phyloP scores from a whole-genome alignment of 176 grass and related monocot genomes.

The Zea luxurians region DNA sequence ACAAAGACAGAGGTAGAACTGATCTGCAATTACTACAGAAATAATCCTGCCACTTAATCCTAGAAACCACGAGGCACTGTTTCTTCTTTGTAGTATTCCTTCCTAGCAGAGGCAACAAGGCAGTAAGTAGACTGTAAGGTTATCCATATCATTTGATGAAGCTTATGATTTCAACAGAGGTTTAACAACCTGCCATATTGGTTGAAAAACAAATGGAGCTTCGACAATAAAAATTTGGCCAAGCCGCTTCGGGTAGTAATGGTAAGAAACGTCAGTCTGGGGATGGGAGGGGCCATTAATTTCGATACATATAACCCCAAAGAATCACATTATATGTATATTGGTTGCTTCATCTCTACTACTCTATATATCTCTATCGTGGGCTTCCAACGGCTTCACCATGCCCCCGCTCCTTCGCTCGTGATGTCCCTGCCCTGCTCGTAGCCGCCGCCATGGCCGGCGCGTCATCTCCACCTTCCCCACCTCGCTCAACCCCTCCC shows the following conservation, averaged over 20 bases:
- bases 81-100: constrained; percentile 76
- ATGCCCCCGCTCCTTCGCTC: too few relatives aligned
- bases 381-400: too few relatives aligned
- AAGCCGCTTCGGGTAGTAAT: constrained; percentile 88
- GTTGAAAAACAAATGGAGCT: constrained; percentile 83
- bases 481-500: too few relatives aligned
- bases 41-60: constrained; percentile 14
- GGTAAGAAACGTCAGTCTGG: constrained; percentile 91
- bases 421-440: too few relatives aligned
- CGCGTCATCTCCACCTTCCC: too few relatives aligned
- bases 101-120: constrained; percentile 34
- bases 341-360: not conserved
- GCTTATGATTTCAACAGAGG: constrained; percentile 84
- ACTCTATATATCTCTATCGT: too few relatives aligned
- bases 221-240: constrained; percentile 83
- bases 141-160: not conserved
- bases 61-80: constrained; percentile 64
- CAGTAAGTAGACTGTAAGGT: not conserved
- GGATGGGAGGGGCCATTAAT: constrained; percentile 2
- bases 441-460: too few relatives aligned
- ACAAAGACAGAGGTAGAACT: not conserved
- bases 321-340: not conserved
- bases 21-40: not conserved
- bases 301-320: not conserved
- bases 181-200: constrained; percentile 88